Conservation (phyloP, 805 yeast genomes). For the Torulaspora quercuum region DNA sequence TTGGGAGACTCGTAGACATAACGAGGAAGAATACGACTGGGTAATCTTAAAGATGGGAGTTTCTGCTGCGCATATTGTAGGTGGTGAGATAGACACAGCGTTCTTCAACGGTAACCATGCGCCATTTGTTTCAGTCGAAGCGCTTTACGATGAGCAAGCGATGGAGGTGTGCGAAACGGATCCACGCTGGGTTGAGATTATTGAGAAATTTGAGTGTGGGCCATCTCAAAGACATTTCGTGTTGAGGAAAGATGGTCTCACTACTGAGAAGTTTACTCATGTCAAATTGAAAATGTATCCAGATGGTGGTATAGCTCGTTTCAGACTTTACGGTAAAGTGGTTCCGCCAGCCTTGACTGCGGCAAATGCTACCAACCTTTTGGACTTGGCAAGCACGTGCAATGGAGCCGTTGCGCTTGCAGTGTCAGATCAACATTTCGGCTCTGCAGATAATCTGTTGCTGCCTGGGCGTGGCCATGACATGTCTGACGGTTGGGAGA, state of each 20-base stretch:
- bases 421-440: slow-evolving; percentile 90
- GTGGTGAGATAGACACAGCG: slow-evolving; percentile 89
- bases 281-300: slow-evolving; percentile 90
- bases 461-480: slow-evolving; percentile 93
- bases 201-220: slow-evolving; percentile 76
- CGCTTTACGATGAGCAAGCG: slow-evolving; percentile 40
- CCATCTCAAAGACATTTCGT: slow-evolving; percentile 87
- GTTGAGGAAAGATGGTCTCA: slow-evolving; percentile 50
- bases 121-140: slow-evolving; percentile 84
- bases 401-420: slow-evolving; percentile 87
- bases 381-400: slow-evolving; percentile 77
- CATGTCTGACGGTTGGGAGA: slow-evolving; percentile 99
- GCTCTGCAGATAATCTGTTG: slow-evolving; percentile 82
- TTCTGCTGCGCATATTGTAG: slow-evolving; percentile 66
- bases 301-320: slow-evolving; percentile 96
- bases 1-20: slow-evolving; percentile 97
- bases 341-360: slow-evolving; percentile 59
- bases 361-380: slow-evolving; percentile 53
- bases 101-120: slow-evolving; percentile 96
- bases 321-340: slow-evolving; percentile 83
- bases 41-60: slow-evolving; percentile 83
- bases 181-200: slow-evolving; percentile 65
- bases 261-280: slow-evolving; percentile 68
- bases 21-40: slow-evolving; percentile 80
- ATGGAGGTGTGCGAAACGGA: slow-evolving; percentile 34